Conservation (phyloP, 169 alveolate species). For the Plasmodium gallinaceum region DNA sequence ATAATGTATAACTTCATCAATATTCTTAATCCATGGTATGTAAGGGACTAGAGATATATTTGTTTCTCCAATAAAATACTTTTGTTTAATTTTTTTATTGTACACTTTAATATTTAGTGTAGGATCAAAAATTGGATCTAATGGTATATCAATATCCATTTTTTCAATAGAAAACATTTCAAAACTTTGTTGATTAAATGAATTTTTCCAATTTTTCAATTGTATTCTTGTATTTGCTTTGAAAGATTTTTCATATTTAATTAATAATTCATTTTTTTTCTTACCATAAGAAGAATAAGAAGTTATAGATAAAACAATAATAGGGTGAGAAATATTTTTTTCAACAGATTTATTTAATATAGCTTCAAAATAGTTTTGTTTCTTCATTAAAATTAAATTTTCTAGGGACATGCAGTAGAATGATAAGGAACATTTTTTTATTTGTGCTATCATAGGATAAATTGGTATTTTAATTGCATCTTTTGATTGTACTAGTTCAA, state of each 20-base stretch:
- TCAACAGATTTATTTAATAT: background rate
- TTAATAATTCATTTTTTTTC: conserved; percentile 73
- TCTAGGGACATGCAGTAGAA: conserved; percentile 86
- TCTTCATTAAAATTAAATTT: conserved; percentile 79
- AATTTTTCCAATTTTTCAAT: conserved; percentile 84
- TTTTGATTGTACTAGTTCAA: conserved; percentile 86
- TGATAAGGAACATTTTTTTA: conserved; percentile 82
- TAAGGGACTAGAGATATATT: conserved; percentile 84
- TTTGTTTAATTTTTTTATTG: conserved; percentile 82
- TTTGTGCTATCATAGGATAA: conserved; percentile 90
- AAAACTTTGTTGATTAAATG: conserved; percentile 85
- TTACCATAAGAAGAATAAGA: conserved; percentile 76
- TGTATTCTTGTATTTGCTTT: conserved; percentile 76
- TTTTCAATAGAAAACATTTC: conserved; percentile 89
- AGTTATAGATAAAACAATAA: conserved; percentile 69
- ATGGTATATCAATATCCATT: conserved; percentile 87
- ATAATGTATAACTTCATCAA: conserved; percentile 82
- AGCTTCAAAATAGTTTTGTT: conserved; percentile 26
- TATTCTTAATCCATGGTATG: conserved; percentile 87
- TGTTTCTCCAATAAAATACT: conserved; percentile 86
- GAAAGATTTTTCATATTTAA: conserved; percentile 78
- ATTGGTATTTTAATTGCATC: conserved; percentile 89
- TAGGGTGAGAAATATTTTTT: conserved; percentile 27
- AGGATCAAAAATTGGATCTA: conserved; percentile 91
- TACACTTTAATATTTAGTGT: conserved; percentile 86